Evolutionary conservation across 192 early-diverging fungal genomes (phyloP).

Genomic region (Backusella circina): DNA sequence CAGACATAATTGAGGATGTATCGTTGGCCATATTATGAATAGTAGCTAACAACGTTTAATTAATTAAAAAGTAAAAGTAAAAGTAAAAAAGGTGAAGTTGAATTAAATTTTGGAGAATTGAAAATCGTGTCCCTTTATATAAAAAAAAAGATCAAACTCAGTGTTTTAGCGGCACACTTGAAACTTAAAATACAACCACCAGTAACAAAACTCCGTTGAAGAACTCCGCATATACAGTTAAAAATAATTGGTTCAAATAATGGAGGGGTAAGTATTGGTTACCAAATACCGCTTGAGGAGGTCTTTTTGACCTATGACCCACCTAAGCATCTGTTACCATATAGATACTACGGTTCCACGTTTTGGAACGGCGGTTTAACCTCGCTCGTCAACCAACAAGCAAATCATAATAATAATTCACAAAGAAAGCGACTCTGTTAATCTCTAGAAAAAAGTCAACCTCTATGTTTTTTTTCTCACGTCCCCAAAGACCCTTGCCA

Average conservation of each 20-base stretch:
- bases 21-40: neutral
- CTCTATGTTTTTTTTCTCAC: constrained; percentile 2
- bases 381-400: neutral
- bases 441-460: neutral
- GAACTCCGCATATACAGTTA: neutral
- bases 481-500: neutral
- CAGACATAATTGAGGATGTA: constrained; percentile 5
- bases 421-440: neutral
- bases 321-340: neutral
- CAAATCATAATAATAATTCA: neutral
- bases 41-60: neutral
- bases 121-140: constrained; percentile 8
- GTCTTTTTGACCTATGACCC: constrained; percentile 10
- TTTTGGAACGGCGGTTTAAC: neutral
- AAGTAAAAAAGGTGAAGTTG: neutral
- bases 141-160: neutral
- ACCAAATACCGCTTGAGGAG: constrained; percentile 6
- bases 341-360: constrained; percentile 1
- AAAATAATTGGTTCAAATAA: neutral
- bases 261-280: constrained; percentile 3
- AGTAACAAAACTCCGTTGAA: neutral
- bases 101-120: neutral
- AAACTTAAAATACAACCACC: neutral
- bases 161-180: neutral
- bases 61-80: neutral